These are phyloP conservation scores for Pichia scutulata DNA, from an alignment of 805 yeast species.

Conservation along the genomic window DNA sequence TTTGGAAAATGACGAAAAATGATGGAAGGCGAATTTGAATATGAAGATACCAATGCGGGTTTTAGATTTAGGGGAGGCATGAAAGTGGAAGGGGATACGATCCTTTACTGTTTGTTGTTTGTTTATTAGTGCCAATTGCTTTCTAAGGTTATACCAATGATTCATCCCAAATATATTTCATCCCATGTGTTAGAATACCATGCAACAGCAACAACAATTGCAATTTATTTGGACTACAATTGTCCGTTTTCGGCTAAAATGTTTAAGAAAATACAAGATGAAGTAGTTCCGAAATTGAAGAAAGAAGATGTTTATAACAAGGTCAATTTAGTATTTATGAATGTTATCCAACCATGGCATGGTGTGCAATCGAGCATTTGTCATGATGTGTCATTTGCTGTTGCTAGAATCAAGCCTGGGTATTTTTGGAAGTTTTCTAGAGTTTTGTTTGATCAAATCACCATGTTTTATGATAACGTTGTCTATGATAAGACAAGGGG, in stretches of 20 bases:
- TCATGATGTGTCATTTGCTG: conserved; percentile 67
- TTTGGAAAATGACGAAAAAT: not conserved
- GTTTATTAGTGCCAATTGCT: not conserved
- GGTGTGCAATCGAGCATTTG: conserved; percentile 52
- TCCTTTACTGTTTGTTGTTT: not conserved
- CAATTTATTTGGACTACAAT: conserved; percentile 64
- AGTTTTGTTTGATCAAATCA: conserved; percentile 48
- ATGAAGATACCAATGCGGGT: not conserved
- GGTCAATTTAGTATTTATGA: conserved; percentile 56
- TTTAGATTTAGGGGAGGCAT: not conserved
- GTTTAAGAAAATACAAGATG: conserved; percentile 45
- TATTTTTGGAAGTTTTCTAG: conserved; percentile 51
- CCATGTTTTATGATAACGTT: conserved; percentile 53
- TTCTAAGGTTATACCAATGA: conserved; percentile 10
- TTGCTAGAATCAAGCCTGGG: conserved; percentile 48
- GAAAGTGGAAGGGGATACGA: too few relatives aligned
- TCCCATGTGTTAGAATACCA: conserved; percentile 17
- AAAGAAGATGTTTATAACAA: conserved; percentile 35
- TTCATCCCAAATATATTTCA: conserved; percentile 17
- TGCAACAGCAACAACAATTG: conserved; percentile 32
- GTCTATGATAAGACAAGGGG: conserved; percentile 46
- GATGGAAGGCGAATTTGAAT: not conserved
- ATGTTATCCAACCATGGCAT: conserved; percentile 91
- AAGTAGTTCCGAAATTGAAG: conserved; percentile 46
- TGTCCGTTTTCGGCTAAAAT: conserved; percentile 70